phyloP scores from a whole-genome alignment of 495 filamentous ascomycete genomes.

The Saxophila tyrrhenica region DNA sequence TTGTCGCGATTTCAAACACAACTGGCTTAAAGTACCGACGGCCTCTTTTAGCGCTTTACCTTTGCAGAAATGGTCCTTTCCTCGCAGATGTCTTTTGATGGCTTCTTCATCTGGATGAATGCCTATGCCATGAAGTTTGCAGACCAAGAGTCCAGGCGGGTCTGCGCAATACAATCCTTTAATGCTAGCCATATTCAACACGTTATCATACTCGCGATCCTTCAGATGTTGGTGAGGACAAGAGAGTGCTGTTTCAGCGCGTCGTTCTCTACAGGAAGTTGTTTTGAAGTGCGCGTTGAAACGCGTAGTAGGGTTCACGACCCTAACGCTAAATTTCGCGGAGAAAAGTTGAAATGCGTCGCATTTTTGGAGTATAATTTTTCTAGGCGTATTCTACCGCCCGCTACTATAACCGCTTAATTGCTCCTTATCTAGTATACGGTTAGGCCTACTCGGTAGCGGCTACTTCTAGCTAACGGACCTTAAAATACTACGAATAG shows the following conservation, averaged over 20 bases:
- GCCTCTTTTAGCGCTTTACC: neutral
- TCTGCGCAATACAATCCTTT: neutral
- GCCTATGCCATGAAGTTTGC: neutral
- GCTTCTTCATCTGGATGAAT: neutral
- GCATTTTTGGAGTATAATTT: neutral
- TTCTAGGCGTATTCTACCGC: no score
- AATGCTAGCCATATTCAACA: neutral
- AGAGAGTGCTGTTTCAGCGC: neutral
- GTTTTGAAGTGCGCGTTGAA: no score
- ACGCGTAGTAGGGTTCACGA: neutral
- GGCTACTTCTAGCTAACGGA: no score
- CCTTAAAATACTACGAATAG: no score
- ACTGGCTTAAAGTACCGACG: neutral
- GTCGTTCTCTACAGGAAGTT: neutral
- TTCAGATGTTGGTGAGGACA: neutral
- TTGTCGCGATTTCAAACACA: neutral
- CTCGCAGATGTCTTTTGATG: neutral
- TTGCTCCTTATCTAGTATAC: no score
- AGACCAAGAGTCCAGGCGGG: neutral
- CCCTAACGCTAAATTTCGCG: neutral
- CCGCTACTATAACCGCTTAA: no score
- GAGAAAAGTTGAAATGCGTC: neutral
- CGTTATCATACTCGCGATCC: neutral
- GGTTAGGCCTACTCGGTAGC: no score
- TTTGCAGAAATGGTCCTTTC: neutral